Evolutionary conservation across 2,329 filamentous ascomycete species (phyloP), one percentile per base, ranked within the genome.

Genomic region (Hymenoscyphus scutula): DNA sequence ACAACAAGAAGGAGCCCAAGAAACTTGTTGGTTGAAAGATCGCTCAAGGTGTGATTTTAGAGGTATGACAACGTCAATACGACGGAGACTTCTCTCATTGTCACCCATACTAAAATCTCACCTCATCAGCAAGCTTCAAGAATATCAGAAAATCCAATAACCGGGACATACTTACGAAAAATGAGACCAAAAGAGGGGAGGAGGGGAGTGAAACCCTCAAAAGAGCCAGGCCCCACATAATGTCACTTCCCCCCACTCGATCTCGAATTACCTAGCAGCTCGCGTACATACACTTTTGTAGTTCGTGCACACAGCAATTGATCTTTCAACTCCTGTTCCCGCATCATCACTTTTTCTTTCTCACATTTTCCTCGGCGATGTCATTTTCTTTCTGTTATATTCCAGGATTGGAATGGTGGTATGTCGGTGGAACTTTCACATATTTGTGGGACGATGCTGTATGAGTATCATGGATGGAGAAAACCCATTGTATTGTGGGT

Each of bases 391-490:
- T 48, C 41, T 23, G 19, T 48, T 19, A 10, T 34, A n/a, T 48
- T 23, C 41, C 23, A 19, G 19, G 38, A n/a, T 19, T 23, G 41
- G n/a, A n/a, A n/a, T 45, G 41, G 41, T 48, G 7, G 41, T 48
- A 48, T 48, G 41, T 48, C 41, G 41, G 41, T 48, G 41, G n/a
- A 48, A 48, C 41, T 48, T 25, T 23, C 11, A 19, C n/a, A 48
- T 7, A 48, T 23, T 48, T 48, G 41, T 25, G 41, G 41, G n/a
- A 19, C 41, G 8, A 19, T 48, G 19, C 41, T 25, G 19, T 48
- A 48, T n/a, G n/a, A 48, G 19, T 48, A n/a, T n/a, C n/a, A n/a
- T n/a, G n/a, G n/a, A 48, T 48, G 41, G 41, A 48, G 41, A 48
- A 23, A 48, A 3, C 41, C 41, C 41, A 48, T 23, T 11, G n/a